Base-by-base conservation (phyloP, 441 rosid species). In the Gossypium davidsonii region DNA sequence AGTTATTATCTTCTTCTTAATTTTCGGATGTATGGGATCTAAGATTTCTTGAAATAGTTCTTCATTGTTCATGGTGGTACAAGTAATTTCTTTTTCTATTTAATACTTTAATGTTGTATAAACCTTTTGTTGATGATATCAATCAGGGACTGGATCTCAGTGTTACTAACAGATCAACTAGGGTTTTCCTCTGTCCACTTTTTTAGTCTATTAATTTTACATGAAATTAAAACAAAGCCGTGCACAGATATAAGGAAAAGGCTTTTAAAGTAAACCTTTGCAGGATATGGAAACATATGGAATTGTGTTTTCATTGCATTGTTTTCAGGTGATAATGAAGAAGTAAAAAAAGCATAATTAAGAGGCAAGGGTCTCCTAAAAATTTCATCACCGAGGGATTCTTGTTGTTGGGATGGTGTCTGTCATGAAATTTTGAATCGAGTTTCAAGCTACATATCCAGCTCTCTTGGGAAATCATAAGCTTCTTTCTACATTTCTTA, bases 1-100 rank as follows among this genome's bases (percentile, higher is more conserved):
- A 25, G 17, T 57, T 28, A 12, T 76, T 12, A 9, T 44, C 71
- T 62, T 18, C 28, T 25, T 20, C 26, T 11, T 48, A 14, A 11
- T 66, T 73, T 67, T 77, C 58, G 68, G 72, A 66, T 28, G 72
- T 61, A 68, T 25, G 57, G 72, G 62, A 65, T 55, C 62, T 65
- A 31, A 78, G 70, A 23, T 77, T 49, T 74, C 71, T 70, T 64
- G 65, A 85, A 74, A 74, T 70, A 81, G 77, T 42, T 65, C 37
- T 17, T 74, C 74, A 34, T 34, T 34, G 39, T 69, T 57, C 60
- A 20, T 76, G 76, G 59, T 76, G 76, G 39, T 79, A 71, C 51
- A 73, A 75, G 66, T 3, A 72, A 17, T 4, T 74, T 49, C 44
- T 62, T 66, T 7, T 58, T 71, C 59, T 75, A 12, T 44, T 37